Base-by-base conservation (phyloP, 2,329 filamentous ascomycete species). In the Calycina herbarum region DNA sequence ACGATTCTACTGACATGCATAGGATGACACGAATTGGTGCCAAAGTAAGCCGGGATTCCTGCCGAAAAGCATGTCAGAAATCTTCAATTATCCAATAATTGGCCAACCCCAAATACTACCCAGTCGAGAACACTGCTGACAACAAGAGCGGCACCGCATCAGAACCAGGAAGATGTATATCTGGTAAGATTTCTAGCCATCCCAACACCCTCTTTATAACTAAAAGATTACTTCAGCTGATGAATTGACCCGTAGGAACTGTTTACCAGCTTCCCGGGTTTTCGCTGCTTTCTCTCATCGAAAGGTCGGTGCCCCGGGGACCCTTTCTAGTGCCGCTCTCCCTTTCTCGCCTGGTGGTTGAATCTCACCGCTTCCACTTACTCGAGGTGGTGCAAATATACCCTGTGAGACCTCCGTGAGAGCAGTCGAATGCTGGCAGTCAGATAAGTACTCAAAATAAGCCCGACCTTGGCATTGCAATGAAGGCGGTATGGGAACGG, bases 21-120 rank as follows among this genome's bases (percentile, higher is more conserved):
- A 20, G 45, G 45, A 48, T 48, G 45, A 48, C 45, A 48, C 45
- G 45, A 48, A 48, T 48, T 38, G 8, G 45, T 24, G n/a, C 45
- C n/a, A 48, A 20, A 48, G 45, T 48, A 48, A 48, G 45, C 45
- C 45, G 45, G 45, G 45, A 48, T 20, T 48, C 17, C n/a, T 48
- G 45, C 17, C 20, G 45, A n/a, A 48, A 24, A 48, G 45, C 45
- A 48, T 48, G 45, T 48, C 45, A 48, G 45, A 48, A 38, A 48
- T 48, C 45, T 48, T 48, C 45, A 48, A 48, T 20, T 20, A 48
- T n/a, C 45, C 45, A 48, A 48, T 48, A 48, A 20, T 48, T 48
- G n/a, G 17, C 45, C n/a, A 48, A 38, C 35, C 45, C 45, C 20
- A 5, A 20, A 48, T n/a, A 48, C 45, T 20, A 48, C 17, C 45